A percentile compares a stretch with the other conserved stretches of the same genome.
These are phyloP conservation scores for Arachnomyces sp. DNA, from an alignment of 2,329 filamentous ascomycete genomes.

Conservation along the genomic window DNA sequence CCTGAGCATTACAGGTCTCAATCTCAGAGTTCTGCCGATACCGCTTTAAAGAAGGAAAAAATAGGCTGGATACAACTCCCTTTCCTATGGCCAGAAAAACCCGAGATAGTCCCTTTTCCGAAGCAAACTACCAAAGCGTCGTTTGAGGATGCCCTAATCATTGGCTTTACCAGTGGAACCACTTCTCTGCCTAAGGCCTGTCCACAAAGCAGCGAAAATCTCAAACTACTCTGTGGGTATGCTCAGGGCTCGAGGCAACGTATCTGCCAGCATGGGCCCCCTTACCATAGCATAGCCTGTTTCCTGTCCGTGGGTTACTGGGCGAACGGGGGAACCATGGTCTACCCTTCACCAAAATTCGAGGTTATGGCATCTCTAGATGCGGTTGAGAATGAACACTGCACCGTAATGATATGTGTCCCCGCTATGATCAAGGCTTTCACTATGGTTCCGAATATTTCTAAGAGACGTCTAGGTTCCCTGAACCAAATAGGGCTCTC, in stretches of 20 bases:
- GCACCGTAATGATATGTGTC: slow-evolving; percentile 25
- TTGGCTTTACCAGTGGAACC: slow-evolving; percentile 46
- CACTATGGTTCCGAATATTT: slow-evolving; percentile 21
- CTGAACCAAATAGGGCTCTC: slow-evolving; percentile 25
- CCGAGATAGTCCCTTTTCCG: neutral
- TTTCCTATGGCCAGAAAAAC: neutral
- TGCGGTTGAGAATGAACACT: slow-evolving; percentile 22
- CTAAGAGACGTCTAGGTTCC: slow-evolving; percentile 19
- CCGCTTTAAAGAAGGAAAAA: neutral
- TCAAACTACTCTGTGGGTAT: slow-evolving; percentile 27
- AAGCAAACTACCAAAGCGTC: no score
- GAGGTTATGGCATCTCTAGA: slow-evolving; percentile 24
- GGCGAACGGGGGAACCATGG: slow-evolving; percentile 9
- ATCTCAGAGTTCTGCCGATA: neutral
- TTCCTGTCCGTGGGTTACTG: slow-evolving; percentile 7
- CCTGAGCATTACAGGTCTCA: no score
- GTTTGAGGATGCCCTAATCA: slow-evolving; percentile 25
- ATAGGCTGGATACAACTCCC: neutral
- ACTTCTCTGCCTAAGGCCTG: slow-evolving; percentile 42
- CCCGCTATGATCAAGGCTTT: slow-evolving; percentile 22
- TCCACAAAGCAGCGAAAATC: slow-evolving; percentile 22
- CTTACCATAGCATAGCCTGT: slow-evolving; percentile 17
- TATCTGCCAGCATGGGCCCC: slow-evolving; percentile 14
- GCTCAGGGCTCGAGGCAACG: slow-evolving; percentile 8
- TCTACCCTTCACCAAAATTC: slow-evolving; percentile 23